Evolutionary conservation across 129 eudicot genomes (phyloP), one percentile per base, ranked within the genome.

Genomic region (Erigeron canadensis): DNA sequence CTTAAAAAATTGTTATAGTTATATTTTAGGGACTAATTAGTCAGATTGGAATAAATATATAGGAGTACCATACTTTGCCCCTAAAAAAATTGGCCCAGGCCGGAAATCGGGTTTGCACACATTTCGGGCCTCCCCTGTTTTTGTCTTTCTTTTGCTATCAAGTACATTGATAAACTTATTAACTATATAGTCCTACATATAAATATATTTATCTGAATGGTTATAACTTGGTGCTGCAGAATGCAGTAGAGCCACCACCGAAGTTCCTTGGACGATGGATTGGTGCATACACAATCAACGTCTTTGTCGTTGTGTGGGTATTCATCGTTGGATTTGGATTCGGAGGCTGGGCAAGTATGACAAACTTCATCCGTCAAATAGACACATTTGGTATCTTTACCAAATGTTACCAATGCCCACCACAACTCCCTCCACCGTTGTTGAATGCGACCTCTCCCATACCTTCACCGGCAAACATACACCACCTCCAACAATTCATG

Each of bases 311-410:
- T n/a, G 90, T 82, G 16, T 93, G 98, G 98, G 95, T 93, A 23
- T 77, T 93, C 39, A 82, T 93, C 0, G 87, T 93, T 51, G 98
- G 98, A 38, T 93, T 93, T 28, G 98, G 98, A 34, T 93, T 93
- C 18, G 98, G 98, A 15, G 98, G 98, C 13, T 93, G 98, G 98
- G 98, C 98, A 2, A 94, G 98, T 61, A 81, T 90, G 87, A 74
- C 87, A 5, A 94, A 94, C 54, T 94, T 94, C 75, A 72, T 94
- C 38, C 90, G 79, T 75, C 98, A 94, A 69, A 89, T 94, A 10
- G 97, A 94, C 83, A 94, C 96, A n/a, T 94, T 94, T 78, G 98
- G 98, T 34, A 79, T 94, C 43, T 94, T 94, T 71, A 90, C 98
- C 22, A 89, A 87, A 78, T 94, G 98, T 73, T 94, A 89, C 83